Evolutionary conservation across 2,329 filamentous ascomycete species (phyloP).

Genomic region (Colletotrichum echinochloae): DNA sequence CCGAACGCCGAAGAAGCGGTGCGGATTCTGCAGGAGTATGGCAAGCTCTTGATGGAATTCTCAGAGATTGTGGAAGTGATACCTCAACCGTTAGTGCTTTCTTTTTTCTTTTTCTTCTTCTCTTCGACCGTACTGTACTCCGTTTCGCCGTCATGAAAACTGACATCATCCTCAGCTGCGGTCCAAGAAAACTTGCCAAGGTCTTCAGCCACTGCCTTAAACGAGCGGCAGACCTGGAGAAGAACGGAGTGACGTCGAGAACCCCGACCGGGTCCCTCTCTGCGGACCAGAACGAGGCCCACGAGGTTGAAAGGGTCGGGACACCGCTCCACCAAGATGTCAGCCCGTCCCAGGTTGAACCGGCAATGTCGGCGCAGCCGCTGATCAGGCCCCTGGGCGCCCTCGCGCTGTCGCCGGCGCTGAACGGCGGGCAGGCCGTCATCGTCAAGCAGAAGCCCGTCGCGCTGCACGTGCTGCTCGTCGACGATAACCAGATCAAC

Average conservation of each 20-base stretch:
- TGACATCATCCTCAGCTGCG: constrained; percentile 25
- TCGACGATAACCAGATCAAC: constrained; percentile 59
- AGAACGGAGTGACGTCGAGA: background rate
- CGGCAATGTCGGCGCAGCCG: constrained; percentile 2
- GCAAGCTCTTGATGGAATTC: constrained; percentile 42
- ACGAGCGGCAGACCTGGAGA: constrained; percentile 15
- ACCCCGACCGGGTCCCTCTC: background rate
- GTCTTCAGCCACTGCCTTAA: constrained; percentile 45
- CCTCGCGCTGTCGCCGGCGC: background rate
- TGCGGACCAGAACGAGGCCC: background rate
- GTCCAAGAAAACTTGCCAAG: constrained; percentile 48
- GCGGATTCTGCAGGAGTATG: constrained; percentile 43
- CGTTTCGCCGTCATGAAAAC: background rate
- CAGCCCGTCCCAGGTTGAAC: background rate
- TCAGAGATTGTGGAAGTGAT: constrained; percentile 48
- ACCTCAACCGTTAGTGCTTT: constrained; percentile 45
- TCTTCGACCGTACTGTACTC: background rate
- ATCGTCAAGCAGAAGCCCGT: constrained; percentile 11
- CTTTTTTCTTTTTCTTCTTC: background rate
- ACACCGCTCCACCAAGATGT: constrained; percentile 6
- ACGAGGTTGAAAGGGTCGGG: constrained; percentile 3
- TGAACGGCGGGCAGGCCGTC: constrained; percentile 10
- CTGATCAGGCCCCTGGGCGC: constrained; percentile 26
- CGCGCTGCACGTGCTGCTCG: constrained; percentile 49
- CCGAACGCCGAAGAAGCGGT: constrained; percentile 48